A percentile compares a stretch with the other conserved stretches of the same genome.
Evolutionary conservation across 805 yeast species (phyloP).

Genomic region (Barnettozyma sucrosica): DNA sequence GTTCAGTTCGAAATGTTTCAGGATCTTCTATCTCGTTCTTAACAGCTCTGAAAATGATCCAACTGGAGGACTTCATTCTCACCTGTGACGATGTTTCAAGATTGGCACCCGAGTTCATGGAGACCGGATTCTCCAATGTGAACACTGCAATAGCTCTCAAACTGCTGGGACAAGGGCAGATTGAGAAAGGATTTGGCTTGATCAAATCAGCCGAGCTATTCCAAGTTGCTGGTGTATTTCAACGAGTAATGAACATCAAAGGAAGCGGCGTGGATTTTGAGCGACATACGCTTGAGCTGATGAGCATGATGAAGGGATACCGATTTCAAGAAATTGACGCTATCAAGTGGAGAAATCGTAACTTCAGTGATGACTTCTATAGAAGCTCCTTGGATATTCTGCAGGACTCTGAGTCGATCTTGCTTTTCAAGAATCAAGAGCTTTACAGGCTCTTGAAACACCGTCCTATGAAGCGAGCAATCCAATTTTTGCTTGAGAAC

Average conservation of each 20-base stretch:
- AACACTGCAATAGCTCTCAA: constrained; percentile 11
- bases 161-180: constrained; percentile 3
- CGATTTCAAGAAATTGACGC: constrained; percentile 10
- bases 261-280: background rate
- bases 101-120: constrained; percentile 13
- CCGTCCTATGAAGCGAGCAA: constrained; percentile 1
- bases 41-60: constrained; percentile 12
- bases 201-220: constrained; percentile 1
- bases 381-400: constrained; percentile 5
- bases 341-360: constrained; percentile 6
- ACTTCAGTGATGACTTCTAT: constrained; percentile 8
- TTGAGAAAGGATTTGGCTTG: constrained; percentile 9
- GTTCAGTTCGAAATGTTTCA: constrained; percentile 1
- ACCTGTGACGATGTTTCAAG: constrained; percentile 8
- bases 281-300: constrained; percentile 4
- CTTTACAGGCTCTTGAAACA: constrained; percentile 10
- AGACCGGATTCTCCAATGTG: constrained; percentile 14
- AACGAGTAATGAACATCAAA: constrained; percentile 6
- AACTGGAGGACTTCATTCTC: constrained; percentile 12
- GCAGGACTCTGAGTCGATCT: background rate
- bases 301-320: background rate
- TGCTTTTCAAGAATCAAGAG: constrained; percentile 11
- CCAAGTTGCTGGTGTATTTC: constrained; percentile 13
- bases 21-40: constrained; percentile 7
- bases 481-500: background rate